Conservation (phyloP, 768 basidiomycete species). For the Omphalotus guepiniiformis region DNA sequence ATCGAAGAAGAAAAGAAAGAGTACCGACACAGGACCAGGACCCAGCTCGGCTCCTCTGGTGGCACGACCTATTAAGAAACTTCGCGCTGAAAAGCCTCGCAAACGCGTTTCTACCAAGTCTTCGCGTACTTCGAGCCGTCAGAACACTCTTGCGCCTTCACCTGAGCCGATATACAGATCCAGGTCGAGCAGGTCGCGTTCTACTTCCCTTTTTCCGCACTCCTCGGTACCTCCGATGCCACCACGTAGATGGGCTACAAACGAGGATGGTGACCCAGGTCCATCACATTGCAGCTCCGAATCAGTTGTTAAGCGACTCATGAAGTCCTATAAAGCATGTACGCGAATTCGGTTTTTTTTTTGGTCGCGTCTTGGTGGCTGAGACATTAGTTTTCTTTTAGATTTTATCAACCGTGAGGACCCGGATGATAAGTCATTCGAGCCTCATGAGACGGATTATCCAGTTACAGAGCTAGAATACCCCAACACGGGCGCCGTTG, state of each 20-base stretch:
- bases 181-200: slow-evolving; percentile 61
- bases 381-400: slow-evolving; percentile 25
- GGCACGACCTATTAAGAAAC: background rate
- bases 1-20: slow-evolving; percentile 7
- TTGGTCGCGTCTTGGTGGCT: slow-evolving; percentile 16
- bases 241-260: slow-evolving; percentile 46
- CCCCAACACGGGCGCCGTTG: slow-evolving; percentile 64
- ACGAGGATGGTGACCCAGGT: slow-evolving; percentile 50
- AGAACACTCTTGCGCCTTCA: slow-evolving; percentile 35
- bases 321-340: slow-evolving; percentile 72
- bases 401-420: slow-evolving; percentile 71
- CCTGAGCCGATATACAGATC: slow-evolving; percentile 53
- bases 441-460: slow-evolving; percentile 47
- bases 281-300: slow-evolving; percentile 58
- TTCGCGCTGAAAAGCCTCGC: slow-evolving; percentile 14
- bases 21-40: background rate
- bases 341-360: slow-evolving; percentile 21
- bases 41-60: background rate
- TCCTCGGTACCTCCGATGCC: slow-evolving; percentile 30
- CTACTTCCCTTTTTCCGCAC: slow-evolving; percentile 49
- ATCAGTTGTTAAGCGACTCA: slow-evolving; percentile 53
- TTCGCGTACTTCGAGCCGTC: slow-evolving; percentile 43
- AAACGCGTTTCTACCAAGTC: slow-evolving; percentile 32
- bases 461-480: slow-evolving; percentile 76
- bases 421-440: slow-evolving; percentile 57